Evolutionary conservation across 2,329 filamentous ascomycete species (phyloP).

Genomic region (Pseudopithomyces maydicus): DNA sequence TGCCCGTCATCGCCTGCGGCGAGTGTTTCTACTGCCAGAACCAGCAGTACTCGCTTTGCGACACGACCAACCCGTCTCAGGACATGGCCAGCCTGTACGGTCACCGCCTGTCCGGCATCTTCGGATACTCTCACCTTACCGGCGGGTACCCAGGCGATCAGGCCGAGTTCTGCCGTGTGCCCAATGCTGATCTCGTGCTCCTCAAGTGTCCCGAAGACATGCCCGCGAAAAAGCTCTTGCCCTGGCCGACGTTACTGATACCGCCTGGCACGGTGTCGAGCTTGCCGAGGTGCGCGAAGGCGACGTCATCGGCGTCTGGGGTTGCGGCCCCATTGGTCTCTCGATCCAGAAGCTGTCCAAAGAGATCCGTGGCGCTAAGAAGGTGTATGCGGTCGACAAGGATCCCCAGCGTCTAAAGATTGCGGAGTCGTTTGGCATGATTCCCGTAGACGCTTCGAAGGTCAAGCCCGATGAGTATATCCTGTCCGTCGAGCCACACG

Average conservation of each 20-base stretch:
- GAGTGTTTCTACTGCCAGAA: conserved; percentile 14
- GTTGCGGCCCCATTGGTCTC: conserved; percentile 1
- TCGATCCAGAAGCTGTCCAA: conserved; percentile 1
- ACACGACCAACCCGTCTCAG: conserved; percentile 9
- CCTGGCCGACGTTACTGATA: conserved; percentile 1
- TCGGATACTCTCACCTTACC: conserved; percentile 11
- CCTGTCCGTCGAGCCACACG: background rate
- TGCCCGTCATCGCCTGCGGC: conserved; percentile 19
- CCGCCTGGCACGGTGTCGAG: background rate
- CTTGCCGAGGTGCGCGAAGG: background rate
- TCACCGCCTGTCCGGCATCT: conserved; percentile 9
- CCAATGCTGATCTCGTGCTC: conserved; percentile 10
- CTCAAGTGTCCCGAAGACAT: conserved; percentile 5
- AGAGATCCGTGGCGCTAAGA: conserved; percentile 5
- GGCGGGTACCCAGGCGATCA: conserved; percentile 11
- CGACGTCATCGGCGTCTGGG: conserved; percentile 1
- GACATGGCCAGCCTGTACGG: conserved; percentile 8
- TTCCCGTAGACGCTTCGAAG: background rate
- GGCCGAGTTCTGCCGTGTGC: conserved; percentile 17
- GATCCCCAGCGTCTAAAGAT: background rate
- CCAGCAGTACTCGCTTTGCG: conserved; percentile 7
- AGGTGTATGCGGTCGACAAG: conserved; percentile 2
- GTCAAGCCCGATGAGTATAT: background rate
- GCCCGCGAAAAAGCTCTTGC: background rate
- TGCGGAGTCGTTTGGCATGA: too few species aligned